Base-by-base conservation (phyloP, 2,329 filamentous ascomycete species). In the Xylaria sp. region DNA sequence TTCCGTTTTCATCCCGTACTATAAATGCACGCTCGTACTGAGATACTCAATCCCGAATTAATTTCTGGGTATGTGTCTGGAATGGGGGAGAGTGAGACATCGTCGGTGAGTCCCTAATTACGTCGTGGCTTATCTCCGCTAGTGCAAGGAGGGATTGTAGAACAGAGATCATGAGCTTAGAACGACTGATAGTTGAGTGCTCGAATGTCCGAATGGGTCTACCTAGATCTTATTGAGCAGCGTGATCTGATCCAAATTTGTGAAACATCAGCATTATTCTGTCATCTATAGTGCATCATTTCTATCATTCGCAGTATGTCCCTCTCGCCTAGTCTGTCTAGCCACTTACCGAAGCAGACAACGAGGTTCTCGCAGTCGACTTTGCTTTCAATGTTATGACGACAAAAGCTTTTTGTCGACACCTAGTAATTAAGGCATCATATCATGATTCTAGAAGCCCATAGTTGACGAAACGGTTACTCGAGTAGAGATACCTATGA, bases 1-100 rank as follows among this genome's bases (percentile, higher is more conserved):
- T 41, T 59, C 68, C 65, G 68, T 65, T 70, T 70, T 48, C 68
- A 67, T 67, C 54, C 23, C 20, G 28, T n/a, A 48, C 18, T 44
- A 41, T 13, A 25, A n/a, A 18, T 23, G 18, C n/a, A 25, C 18
- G 41, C 12, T 1, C 1, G 37, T 25, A 41, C 32, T 32, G 52
- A 10, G 20, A 55, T 32, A 2, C 23, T 2, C n/a, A 3, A 4
- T 7, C 12, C 2, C 3, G 3, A 13, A 18, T 15, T 28, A 2
- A 25, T 28, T 2, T n/a, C 9, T 44, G 3, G 13, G 18, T 44
- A 28, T 25, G 28, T 15, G 20, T 28, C 10, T 20, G 25, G 15
- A 48, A 55, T n/a, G 23, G 20, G 12, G 50, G 25, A 25, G n/a
- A 57, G 7, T 12, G 13, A 44, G 25, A 23, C 15, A 55, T 12